A percentile compares a stretch with the other conserved stretches of the same genome.
Evolutionary conservation across 331 rosid species (phyloP).

Genomic region (Stylosanthes scabra): DNA sequence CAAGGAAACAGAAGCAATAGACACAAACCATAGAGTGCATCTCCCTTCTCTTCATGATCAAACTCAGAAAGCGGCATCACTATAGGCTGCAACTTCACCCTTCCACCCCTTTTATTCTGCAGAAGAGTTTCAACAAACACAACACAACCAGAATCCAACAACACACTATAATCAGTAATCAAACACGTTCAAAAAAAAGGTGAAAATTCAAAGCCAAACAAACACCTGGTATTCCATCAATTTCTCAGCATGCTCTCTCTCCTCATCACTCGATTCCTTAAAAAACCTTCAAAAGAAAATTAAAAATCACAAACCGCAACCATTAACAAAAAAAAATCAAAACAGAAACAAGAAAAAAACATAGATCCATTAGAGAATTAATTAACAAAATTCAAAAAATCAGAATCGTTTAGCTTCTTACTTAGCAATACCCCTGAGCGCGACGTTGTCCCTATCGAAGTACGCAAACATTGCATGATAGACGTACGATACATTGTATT

Average conservation of each 20-base stretch:
- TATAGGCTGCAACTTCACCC: constrained; percentile 71
- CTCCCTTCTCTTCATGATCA: constrained; percentile 80
- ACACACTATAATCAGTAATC: neutral
- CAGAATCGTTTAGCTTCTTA: constrained; percentile 44
- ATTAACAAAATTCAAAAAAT: neutral
- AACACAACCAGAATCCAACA: neutral
- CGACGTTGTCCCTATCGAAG: constrained; percentile 91
- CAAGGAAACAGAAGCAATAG: neutral
- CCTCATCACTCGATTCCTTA: constrained; percentile 91
- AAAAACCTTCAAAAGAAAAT: constrained; percentile 51
- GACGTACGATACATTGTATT: constrained; percentile 85
- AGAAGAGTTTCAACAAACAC: neutral
- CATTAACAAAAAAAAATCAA: too few species aligned
- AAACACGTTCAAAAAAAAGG: neutral
- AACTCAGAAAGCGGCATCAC: constrained; percentile 78
- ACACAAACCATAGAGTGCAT: constrained; percentile 68
- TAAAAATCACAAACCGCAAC: neutral
- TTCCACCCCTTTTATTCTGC: constrained; percentile 85
- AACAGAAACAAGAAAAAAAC: neutral
- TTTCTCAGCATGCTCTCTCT: constrained; percentile 88
- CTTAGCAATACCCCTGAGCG: constrained; percentile 87
- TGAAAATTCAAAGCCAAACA: neutral
- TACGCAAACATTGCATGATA: constrained; percentile 91
- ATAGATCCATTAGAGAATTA: neutral
- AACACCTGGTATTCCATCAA: constrained; percentile 83